Percentiles rank a stretch among this genome's conserved stretches.
These are phyloP conservation scores for Plasmodium malariae DNA, from an alignment of 169 alveolate genomes.

Conservation along the genomic window DNA sequence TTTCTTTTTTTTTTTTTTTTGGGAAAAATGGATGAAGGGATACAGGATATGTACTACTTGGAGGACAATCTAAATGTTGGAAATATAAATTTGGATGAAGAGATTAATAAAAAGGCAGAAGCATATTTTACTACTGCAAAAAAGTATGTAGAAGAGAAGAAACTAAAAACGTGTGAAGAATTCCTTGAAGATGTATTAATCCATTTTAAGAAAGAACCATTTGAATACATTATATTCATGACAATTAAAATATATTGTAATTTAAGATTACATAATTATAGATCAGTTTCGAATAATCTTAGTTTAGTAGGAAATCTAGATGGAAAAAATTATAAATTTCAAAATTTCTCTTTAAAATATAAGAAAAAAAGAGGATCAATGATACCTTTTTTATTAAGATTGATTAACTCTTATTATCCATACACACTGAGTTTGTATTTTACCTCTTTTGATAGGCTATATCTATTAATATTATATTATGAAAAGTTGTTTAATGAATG, in stretches of 20 bases:
- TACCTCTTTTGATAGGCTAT: conserved; percentile 64
- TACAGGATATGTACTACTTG: conserved; percentile 27
- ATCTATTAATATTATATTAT: conserved; percentile 31
- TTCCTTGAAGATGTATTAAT: conserved; percentile 18
- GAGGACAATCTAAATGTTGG: conserved; percentile 20
- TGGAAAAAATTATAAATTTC: conserved; percentile 31
- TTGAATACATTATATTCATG: conserved; percentile 49
- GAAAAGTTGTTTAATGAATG: conserved; percentile 18
- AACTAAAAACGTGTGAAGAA: conserved; percentile 42
- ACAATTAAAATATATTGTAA: conserved; percentile 71
- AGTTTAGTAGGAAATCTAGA: conserved; percentile 39
- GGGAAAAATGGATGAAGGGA: conserved; percentile 17
- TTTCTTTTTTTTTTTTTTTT: not conserved
- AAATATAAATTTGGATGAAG: conserved; percentile 32
- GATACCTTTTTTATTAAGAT: conserved; percentile 49
- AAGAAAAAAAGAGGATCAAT: conserved; percentile 54
- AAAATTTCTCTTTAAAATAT: conserved; percentile 28
- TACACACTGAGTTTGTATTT: conserved; percentile 43
- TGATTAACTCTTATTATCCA: conserved; percentile 71
- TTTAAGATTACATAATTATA: conserved; percentile 48
- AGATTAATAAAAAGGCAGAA: conserved; percentile 18
- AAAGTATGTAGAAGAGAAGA: conserved; percentile 44
- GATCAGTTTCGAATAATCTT: conserved; percentile 50
- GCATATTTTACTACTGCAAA: conserved; percentile 11
- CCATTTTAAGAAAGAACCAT: conserved; percentile 46